Evolutionary conservation across 163 green algal genomes (phyloP).

Genomic region (Chlorella variabilis): DNA sequence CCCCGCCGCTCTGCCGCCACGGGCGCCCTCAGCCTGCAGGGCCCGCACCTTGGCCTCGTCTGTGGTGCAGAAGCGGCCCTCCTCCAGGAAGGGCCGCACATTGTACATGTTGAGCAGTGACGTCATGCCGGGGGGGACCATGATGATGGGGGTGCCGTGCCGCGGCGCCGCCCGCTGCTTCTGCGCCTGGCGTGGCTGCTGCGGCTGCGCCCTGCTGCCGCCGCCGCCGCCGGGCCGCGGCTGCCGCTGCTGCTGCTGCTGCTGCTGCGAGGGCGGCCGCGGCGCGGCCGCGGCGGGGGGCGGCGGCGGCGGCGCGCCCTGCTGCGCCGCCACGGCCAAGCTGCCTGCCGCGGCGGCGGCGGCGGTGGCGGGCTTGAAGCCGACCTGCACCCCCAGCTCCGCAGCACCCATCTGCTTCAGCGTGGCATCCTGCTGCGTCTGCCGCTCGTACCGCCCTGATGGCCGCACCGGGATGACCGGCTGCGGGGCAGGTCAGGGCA

Average conservation of each 20-base stretch:
- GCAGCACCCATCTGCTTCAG: conserved; percentile 64
- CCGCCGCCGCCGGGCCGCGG: background rate
- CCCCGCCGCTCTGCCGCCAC: no score
- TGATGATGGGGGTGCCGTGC: conserved; percentile 80
- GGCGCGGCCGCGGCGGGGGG: background rate
- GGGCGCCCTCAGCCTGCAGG: no score
- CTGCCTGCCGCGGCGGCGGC: conserved; percentile 24
- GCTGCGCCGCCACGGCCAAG: conserved; percentile 1
- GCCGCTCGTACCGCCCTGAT: conserved; percentile 71
- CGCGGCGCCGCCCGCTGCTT: background rate
- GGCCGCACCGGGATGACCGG: conserved; percentile 50
- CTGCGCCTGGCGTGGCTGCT: background rate
- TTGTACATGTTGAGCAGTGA: conserved; percentile 94
- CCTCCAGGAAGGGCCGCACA: conserved; percentile 79
- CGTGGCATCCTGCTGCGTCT: conserved; percentile 57
- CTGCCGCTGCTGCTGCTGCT: conserved; percentile 36
- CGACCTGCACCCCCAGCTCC: conserved; percentile 42
- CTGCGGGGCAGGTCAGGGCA: background rate
- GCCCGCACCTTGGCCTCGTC: conserved; percentile 57
- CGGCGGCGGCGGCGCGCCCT: background rate
- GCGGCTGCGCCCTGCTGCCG: conserved; percentile 12
- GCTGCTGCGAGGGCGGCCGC: conserved; percentile 21
- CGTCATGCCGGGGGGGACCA: conserved; percentile 83
- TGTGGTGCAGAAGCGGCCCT: conserved; percentile 67
- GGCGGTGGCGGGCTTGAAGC: conserved; percentile 39